These are phyloP conservation scores for Chloranthus sessilifolius DNA, from an alignment of 164 flowering plant species.

Conservation along the genomic window DNA sequence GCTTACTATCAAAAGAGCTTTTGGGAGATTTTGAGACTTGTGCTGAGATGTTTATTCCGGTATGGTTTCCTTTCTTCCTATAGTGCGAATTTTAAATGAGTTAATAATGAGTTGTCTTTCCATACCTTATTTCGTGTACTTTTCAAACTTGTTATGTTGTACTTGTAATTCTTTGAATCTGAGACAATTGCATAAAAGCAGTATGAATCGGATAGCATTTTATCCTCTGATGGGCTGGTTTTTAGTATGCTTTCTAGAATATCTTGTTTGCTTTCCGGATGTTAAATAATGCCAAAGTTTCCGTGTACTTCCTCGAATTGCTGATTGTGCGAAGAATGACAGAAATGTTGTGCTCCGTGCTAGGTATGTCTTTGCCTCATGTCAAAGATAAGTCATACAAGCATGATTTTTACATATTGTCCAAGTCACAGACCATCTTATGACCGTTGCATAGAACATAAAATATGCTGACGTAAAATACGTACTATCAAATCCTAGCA, in stretches of 20 bases:
- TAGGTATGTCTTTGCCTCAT: slow-evolving; percentile 53
- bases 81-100: not conserved
- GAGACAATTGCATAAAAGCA: slow-evolving; percentile 95
- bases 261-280: slow-evolving; percentile 36
- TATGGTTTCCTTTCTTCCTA: slow-evolving; percentile 21
- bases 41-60: slow-evolving; percentile 91
- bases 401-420: too few relatives aligned
- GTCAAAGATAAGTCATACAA: too few relatives aligned
- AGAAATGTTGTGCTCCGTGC: slow-evolving; percentile 84
- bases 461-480: too few relatives aligned
- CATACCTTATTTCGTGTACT: slow-evolving; percentile 64
- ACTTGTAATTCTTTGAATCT: slow-evolving; percentile 89
- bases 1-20: slow-evolving; percentile 86
- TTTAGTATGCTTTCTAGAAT: not conserved
- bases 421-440: too few relatives aligned
- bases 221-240: not conserved
- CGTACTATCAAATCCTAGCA: too few relatives aligned
- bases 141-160: slow-evolving; percentile 97
- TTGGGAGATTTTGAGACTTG: slow-evolving; percentile 92
- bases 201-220: slow-evolving; percentile 25
- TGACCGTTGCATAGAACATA: too few relatives aligned
- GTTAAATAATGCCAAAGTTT: slow-evolving; percentile 89
- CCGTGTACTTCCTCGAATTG: slow-evolving; percentile 85
- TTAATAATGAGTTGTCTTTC: not conserved
- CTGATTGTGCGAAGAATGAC: slow-evolving; percentile 86